A percentile compares a stretch with the other conserved stretches of the same genome.
Evolutionary conservation across 169 alveolate species (phyloP).

Genomic region (Plasmodium falciparum): DNA sequence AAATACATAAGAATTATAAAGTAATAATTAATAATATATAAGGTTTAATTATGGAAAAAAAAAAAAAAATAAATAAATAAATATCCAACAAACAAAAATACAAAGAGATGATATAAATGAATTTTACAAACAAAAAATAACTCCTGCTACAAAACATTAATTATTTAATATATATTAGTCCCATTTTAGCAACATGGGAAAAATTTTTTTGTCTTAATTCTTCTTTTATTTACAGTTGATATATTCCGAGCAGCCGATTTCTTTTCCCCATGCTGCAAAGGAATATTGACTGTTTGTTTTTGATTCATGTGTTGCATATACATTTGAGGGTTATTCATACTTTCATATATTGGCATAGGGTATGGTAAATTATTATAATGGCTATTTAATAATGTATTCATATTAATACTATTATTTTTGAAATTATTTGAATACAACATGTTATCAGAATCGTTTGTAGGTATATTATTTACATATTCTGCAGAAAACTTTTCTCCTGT

Average conservation of each 20-base stretch:
- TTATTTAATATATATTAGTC: background rate
- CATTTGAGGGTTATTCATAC: conserved; percentile 76
- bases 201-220: conserved; percentile 58
- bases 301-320: conserved; percentile 62
- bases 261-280: conserved; percentile 31
- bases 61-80: too few relatives aligned
- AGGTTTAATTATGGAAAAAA: too few relatives aligned
- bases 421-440: conserved; percentile 53
- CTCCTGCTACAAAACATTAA: too few relatives aligned
- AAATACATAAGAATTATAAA: too few relatives aligned
- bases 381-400: conserved; percentile 19
- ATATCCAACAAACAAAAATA: too few relatives aligned
- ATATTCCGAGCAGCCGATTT: conserved; percentile 41
- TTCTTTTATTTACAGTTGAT: conserved; percentile 58
- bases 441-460: conserved; percentile 36
- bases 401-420: conserved; percentile 39
- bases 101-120: too few relatives aligned
- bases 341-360: conserved; percentile 69
- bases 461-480: conserved; percentile 37
- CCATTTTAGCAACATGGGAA: conserved; percentile 63
- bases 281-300: conserved; percentile 19
- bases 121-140: too few relatives aligned
- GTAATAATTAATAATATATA: too few relatives aligned
- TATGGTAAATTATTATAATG: conserved; percentile 47
- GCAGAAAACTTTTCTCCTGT: conserved; percentile 54